Evolutionary conservation across 371 early-diverging fungal species (phyloP).

Genomic region (Chytridium lagenaria): DNA sequence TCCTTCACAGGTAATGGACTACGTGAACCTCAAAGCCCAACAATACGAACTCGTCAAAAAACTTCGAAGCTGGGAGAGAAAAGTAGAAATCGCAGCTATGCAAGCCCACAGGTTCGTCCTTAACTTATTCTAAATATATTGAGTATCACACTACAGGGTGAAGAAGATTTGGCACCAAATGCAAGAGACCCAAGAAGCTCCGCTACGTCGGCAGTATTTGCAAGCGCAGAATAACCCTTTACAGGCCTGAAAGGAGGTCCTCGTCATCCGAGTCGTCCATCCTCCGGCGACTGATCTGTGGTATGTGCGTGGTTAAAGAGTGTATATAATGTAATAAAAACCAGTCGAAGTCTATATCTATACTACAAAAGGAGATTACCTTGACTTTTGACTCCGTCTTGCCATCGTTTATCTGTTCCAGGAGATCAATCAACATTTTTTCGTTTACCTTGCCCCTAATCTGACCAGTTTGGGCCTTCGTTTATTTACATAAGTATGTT

Average conservation of each 20-base stretch:
- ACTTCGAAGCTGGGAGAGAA: constrained; percentile 55
- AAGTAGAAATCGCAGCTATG: constrained; percentile 59
- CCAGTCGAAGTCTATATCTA: too few species aligned
- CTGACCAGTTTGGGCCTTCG: constrained; percentile 78
- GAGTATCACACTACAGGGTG: constrained; percentile 22
- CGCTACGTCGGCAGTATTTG: neutral
- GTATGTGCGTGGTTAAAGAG: neutral
- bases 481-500: neutral
- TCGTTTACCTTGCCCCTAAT: constrained; percentile 83
- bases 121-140: neutral
- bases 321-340: constrained; percentile 10
- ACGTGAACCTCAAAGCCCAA: constrained; percentile 53
- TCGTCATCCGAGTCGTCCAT: constrained; percentile 33
- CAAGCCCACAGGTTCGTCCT: constrained; percentile 48
- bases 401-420: constrained; percentile 83
- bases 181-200: constrained; percentile 8
- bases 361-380: too few species aligned
- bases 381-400: constrained; percentile 78
- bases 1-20: constrained; percentile 62
- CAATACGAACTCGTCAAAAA: constrained; percentile 54
- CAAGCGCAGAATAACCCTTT: neutral
- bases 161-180: constrained; percentile 52
- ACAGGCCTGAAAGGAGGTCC: constrained; percentile 17
- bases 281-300: constrained; percentile 25
- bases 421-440: constrained; percentile 80